These are phyloP conservation scores for Ceratocystis ficicola DNA, from an alignment of 2,329 filamentous ascomycete species.

Conservation along the genomic window DNA sequence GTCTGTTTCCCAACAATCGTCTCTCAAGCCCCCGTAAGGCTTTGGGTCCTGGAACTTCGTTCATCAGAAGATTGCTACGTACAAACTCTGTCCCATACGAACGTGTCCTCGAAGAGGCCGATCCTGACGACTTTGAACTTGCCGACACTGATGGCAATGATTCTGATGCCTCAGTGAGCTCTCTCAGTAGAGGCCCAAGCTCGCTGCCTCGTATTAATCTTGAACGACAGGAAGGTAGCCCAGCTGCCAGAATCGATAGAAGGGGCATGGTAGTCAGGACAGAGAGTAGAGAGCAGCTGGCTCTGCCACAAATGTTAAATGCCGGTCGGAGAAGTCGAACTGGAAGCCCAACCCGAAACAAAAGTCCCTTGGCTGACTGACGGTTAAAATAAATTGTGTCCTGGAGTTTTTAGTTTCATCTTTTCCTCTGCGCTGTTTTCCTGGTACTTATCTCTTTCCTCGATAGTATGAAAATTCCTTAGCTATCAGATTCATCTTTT, in stretches of 20 bases:
- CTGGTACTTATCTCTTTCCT: background rate
- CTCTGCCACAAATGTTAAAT: conserved; percentile 43
- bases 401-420: conserved; percentile 11
- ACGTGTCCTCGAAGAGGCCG: conserved; percentile 71
- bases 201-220: conserved; percentile 12
- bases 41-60: conserved; percentile 27
- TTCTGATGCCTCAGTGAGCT: conserved; percentile 31
- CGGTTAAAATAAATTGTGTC: background rate
- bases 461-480: background rate
- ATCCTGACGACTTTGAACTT: conserved; percentile 65
- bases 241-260: conserved; percentile 42
- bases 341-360: conserved; percentile 40
- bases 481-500: background rate
- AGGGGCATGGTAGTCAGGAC: conserved; percentile 68
- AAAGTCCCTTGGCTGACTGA: conserved; percentile 19
- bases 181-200: conserved; percentile 28
- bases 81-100: conserved; percentile 54
- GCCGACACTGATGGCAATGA: conserved; percentile 52
- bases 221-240: conserved; percentile 9
- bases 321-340: conserved; percentile 47
- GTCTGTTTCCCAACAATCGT: conserved; percentile 32
- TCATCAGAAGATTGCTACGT: conserved; percentile 55
- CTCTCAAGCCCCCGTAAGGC: conserved; percentile 33
- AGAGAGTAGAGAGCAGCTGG: conserved; percentile 71
- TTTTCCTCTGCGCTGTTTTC: background rate